These are phyloP conservation scores for Puccinellia tenuiflora DNA, from an alignment of 176 grass and related monocot species.

Conservation along the genomic window DNA sequence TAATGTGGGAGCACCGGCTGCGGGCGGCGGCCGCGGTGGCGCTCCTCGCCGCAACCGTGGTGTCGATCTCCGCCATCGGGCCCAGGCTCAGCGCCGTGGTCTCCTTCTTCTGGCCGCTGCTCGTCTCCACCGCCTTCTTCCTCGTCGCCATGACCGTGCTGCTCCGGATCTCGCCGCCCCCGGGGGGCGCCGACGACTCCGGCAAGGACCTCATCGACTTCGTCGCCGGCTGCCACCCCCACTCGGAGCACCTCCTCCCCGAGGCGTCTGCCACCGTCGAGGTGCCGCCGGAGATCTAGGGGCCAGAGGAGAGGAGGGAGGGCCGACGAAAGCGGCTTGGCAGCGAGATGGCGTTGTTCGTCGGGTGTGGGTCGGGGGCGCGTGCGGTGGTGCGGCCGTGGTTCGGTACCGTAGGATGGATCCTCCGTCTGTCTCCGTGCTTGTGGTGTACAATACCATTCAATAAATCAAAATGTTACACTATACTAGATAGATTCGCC, in stretches of 20 bases:
- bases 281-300: constrained; percentile 41
- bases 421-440: too few relatives aligned
- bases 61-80: constrained; percentile 45
- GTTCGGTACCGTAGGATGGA: too few relatives aligned
- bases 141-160: constrained; percentile 58
- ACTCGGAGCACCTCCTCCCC: constrained; percentile 21
- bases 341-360: neutral
- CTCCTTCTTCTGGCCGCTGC: constrained; percentile 75
- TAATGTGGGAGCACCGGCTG: constrained; percentile 53
- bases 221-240: constrained; percentile 48
- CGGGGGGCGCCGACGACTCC: constrained; percentile 32
- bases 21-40: constrained; percentile 42
- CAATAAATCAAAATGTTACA: too few relatives aligned
- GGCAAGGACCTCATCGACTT: constrained; percentile 75
- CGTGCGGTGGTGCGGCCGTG: too few relatives aligned
- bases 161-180: constrained; percentile 68
- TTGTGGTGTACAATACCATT: too few relatives aligned
- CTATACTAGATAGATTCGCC: neutral
- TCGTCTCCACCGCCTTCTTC: constrained; percentile 63
- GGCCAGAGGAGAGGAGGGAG: neutral
- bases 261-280: constrained; percentile 16
- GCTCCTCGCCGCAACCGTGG: constrained; percentile 33
- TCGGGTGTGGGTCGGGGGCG: neutral
- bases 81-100: constrained; percentile 43
- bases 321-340: neutral